A percentile compares a stretch with the other conserved stretches of the same genome.
These are phyloP conservation scores for Pseudocercospora pini-densiflorae DNA, from an alignment of 2,329 filamentous ascomycete species.

Conservation along the genomic window DNA sequence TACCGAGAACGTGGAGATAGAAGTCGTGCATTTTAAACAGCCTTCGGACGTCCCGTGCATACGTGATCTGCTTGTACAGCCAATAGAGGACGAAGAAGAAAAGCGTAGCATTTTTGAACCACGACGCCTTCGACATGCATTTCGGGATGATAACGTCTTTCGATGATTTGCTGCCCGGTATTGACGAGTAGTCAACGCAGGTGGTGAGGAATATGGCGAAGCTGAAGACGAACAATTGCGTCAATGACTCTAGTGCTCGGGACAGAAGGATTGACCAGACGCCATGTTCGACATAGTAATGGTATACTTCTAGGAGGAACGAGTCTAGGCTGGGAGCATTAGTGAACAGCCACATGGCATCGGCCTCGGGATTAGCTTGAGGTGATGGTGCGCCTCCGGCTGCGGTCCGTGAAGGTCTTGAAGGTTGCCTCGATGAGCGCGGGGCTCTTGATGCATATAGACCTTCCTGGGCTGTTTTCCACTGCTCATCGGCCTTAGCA, in stretches of 20 bases:
- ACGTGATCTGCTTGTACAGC: constrained; percentile 77
- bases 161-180: constrained; percentile 67
- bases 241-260: constrained; percentile 74
- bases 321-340: constrained; percentile 88
- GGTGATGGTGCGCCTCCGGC: constrained; percentile 31
- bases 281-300: constrained; percentile 82
- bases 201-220: constrained; percentile 83
- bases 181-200: constrained; percentile 79
- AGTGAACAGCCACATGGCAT: constrained; percentile 89
- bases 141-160: constrained; percentile 69
- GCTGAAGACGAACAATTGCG: constrained; percentile 79
- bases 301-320: constrained; percentile 84
- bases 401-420: constrained; percentile 14
- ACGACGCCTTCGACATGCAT: constrained; percentile 75
- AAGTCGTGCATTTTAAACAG: constrained; percentile 82
- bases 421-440: constrained; percentile 21
- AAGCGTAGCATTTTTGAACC: constrained; percentile 75
- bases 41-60: constrained; percentile 72
- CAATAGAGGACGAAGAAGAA: constrained; percentile 89
- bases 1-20: constrained; percentile 79
- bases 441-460: constrained; percentile 40
- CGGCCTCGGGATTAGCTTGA: constrained; percentile 66
- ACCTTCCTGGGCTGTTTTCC: constrained; percentile 55
- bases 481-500: constrained; percentile 49
- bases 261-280: constrained; percentile 82